Conservation (phyloP, 164 flowering plant species). For the Stephania yunnanensis region DNA sequence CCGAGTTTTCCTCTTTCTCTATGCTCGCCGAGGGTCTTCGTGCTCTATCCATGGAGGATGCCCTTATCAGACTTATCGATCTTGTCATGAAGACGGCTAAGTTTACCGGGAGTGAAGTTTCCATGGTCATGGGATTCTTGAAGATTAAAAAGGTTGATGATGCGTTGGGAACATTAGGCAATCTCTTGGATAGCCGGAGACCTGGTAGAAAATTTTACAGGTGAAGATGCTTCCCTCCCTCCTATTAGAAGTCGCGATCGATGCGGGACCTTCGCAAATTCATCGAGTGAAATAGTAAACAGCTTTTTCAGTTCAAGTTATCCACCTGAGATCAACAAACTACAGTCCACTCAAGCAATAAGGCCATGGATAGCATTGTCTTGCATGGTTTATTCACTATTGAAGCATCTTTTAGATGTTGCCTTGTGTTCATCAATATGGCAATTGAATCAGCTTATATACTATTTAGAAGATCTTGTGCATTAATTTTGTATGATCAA, state of each 20-base stretch:
- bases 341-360: neutral
- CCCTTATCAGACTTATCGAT: slow-evolving; percentile 48
- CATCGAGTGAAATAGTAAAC: neutral
- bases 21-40: slow-evolving; percentile 82
- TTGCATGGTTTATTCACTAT: neutral
- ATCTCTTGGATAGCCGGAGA: slow-evolving; percentile 34
- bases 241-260: neutral
- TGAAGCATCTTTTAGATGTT: neutral
- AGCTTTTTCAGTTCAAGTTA: neutral
- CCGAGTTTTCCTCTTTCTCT: slow-evolving; percentile 59
- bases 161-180: slow-evolving; percentile 64
- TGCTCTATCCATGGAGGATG: slow-evolving; percentile 70
- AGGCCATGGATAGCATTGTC: neutral
- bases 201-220: slow-evolving; percentile 29
- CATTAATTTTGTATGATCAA: no score
- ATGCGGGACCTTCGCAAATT: no score
- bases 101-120: slow-evolving; percentile 43
- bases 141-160: slow-evolving; percentile 62
- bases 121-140: slow-evolving; percentile 63
- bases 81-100: slow-evolving; percentile 53
- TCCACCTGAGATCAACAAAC: neutral
- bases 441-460: neutral
- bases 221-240: slow-evolving; percentile 7
- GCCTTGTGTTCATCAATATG: neutral
- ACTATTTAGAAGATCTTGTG: no score